Conservation (phyloP, 2,329 filamentous ascomycete genomes). For the Aspergillus sergii region DNA sequence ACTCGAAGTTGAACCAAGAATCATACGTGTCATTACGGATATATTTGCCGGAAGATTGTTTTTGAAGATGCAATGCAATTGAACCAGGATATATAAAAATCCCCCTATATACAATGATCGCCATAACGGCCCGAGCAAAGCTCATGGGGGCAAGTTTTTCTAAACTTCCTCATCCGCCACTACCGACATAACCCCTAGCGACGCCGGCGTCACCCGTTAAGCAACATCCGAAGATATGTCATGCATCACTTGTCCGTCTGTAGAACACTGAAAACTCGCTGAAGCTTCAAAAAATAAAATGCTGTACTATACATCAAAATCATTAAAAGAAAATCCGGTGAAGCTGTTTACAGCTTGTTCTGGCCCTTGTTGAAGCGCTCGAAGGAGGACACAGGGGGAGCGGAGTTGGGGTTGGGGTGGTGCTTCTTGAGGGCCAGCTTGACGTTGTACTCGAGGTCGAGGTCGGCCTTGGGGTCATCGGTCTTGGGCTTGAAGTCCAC, state of each 20-base stretch:
- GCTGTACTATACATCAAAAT: not conserved
- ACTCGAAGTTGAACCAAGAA: not conserved
- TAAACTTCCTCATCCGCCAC: not conserved
- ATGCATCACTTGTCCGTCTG: not conserved
- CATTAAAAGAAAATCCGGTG: not conserved
- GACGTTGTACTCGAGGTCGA: conserved; percentile 66
- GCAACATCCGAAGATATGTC: conserved; percentile 13
- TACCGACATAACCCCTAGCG: too few species aligned
- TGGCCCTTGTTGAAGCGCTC: conserved; percentile 36
- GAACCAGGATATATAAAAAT: not conserved
- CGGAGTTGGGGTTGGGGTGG: conserved; percentile 43
- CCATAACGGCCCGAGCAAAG: not conserved
- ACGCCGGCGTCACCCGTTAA: too few species aligned
- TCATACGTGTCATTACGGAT: not conserved
- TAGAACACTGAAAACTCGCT: not conserved
- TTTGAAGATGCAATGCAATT: not conserved
- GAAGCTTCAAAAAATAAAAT: not conserved
- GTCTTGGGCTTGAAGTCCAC: conserved; percentile 59
- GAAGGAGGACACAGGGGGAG: conserved; percentile 41
- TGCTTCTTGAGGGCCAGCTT: conserved; percentile 52
- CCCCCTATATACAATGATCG: not conserved
- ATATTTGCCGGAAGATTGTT: not conserved
- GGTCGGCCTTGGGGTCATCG: conserved; percentile 54
- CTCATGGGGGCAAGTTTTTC: not conserved
- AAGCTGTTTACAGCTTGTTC: conserved; percentile 16